Evolutionary conservation across 2,329 filamentous ascomycete species (phyloP), one percentile per base, ranked within the genome.

Genomic region (Fusarium caatingaense): DNA sequence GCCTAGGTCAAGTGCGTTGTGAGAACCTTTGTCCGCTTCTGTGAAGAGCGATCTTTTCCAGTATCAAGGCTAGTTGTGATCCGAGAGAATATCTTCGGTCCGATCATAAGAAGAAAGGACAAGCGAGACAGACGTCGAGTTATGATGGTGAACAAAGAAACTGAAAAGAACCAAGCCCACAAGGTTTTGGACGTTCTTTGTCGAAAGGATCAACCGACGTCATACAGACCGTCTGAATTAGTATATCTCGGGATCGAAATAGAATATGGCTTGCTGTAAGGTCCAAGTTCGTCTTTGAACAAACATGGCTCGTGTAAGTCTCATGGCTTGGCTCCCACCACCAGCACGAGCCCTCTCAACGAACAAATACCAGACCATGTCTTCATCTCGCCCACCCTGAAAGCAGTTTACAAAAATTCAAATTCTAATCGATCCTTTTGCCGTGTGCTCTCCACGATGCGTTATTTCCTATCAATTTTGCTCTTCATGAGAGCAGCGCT

Each of bases 121-220:
- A 20, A 27, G 21, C 21, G 32, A 37, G 21, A n/a, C 21, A 51
- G 53, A 20, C 6, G 9, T 37, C n/a, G 15, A 16, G 23, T 21
- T 10, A 34, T 50, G 23, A 30, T 3, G 5, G 45, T 18, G 40
- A 56, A 63, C 27, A 62, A 62, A 37, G 41, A 16, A 18, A 48
- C 12, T 15, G 6, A 34, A 34, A 25, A 15, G 11, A 37, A 32
- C 18, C 5, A 50, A 41, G 46, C 11, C 27, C n/a, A 25, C 7
- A 47, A 16, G 25, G 5, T 8, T 40, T 37, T 20, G 25, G 20
- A 13, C 3, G 10, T 53, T 65, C 62, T 65, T 65, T 60, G 46
- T 53, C 30, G 6, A 20, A 25, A 15, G 28, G 2, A 6, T 9
- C 28, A 6, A 9, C 8, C 15, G 6, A 13, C 15, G 21, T 20